Conservation (phyloP, 2,329 filamentous ascomycete species). For the Verruconis gallopava region DNA sequence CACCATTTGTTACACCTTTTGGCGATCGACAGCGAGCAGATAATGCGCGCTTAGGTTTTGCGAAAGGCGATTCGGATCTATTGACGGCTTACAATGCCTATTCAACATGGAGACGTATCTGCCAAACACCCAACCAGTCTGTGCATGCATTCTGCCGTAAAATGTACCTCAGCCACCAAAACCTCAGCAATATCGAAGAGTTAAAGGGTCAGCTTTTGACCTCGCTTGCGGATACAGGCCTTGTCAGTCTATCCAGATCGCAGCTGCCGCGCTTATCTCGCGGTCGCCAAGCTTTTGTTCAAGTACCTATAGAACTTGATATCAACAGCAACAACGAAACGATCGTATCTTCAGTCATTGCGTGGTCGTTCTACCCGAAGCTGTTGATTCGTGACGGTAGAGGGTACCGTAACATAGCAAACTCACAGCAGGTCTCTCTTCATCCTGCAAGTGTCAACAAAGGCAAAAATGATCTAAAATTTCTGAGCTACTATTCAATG, state of each 20-base stretch:
- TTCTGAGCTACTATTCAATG: constrained; percentile 92
- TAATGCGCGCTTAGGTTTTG: constrained; percentile 63
- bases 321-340: constrained; percentile 67
- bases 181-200: constrained; percentile 84
- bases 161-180: constrained; percentile 84
- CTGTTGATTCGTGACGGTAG: constrained; percentile 73
- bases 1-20: constrained; percentile 79
- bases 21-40: constrained; percentile 74
- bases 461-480: constrained; percentile 53
- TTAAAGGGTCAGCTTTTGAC: constrained; percentile 83
- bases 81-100: constrained; percentile 93
- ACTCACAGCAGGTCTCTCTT: constrained; percentile 80
- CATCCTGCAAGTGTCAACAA: constrained; percentile 88
- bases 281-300: constrained; percentile 72
- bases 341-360: constrained; percentile 68
- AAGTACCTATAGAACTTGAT: constrained; percentile 64
- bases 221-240: constrained; percentile 72
- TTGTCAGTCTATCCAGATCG: constrained; percentile 46
- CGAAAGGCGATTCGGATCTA: constrained; percentile 77
- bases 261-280: constrained; percentile 27
- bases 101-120: constrained; percentile 72
- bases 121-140: constrained; percentile 53
- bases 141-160: constrained; percentile 89
- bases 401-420: constrained; percentile 80
- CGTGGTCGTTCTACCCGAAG: constrained; percentile 93